Evolutionary conservation across 2,329 filamentous ascomycete species (phyloP), one percentile per base, ranked within the genome.

Genomic region (Colletotrichum simmondsii): DNA sequence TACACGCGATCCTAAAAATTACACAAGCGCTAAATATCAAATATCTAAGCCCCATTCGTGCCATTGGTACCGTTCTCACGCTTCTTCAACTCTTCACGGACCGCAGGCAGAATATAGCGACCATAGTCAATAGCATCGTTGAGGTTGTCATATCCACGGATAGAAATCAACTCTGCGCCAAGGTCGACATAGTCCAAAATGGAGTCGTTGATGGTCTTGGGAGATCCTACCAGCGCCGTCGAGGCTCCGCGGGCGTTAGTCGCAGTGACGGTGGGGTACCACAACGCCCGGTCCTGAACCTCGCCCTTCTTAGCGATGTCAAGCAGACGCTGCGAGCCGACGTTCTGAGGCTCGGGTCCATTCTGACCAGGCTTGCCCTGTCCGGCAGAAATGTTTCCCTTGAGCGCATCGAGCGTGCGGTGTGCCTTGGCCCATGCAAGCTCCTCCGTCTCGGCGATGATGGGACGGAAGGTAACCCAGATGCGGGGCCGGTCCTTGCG

Each of bases 391-490:
- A 82, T 79, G 75, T 88, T 85, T 7, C 74, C 73, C 73, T 86
- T 87, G 56, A 91, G 81, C 1, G 82, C 80, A 24, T 90, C 88
- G 0, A 91, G 84, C 0, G 86, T 91, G 30, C 83, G 83, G 77
- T 91, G 85, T 4, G 90, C 90, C 80, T 91, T 91, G 3, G 83
- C 84, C 90, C 90, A 92, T 1, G 90, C 90, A 7, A 91, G 83
- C 24, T 91, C 89, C 16, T 91, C 89, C 0, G 89, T 91, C 80
- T 91, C 89, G 0, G 89, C 89, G 0, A 87, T 76, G 71, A 92
- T 91, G 3, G 90, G 90, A 2, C 90, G 85, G 85, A 91, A 91
- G 0, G 90, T 91, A 1, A 92, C 90, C 90, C 90, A 92, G 76
- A 92, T 91, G 4, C 88, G 81, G 7, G 90, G 90, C 0, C 86